Evolutionary conservation across 2,329 filamentous ascomycete species (phyloP).

Genomic region (Fusarium gaditjirri): DNA sequence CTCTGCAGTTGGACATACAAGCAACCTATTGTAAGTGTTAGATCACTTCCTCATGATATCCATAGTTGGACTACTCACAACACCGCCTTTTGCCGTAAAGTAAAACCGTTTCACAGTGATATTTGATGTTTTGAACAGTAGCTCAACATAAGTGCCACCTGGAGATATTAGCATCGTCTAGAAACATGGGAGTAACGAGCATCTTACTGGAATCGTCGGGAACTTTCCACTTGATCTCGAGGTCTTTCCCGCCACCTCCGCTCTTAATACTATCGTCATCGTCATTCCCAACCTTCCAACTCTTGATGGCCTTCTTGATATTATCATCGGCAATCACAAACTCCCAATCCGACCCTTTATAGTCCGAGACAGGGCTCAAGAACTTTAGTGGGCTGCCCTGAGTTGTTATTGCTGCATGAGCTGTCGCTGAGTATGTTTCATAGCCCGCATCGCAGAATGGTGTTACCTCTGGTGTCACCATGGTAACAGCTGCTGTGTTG

Average conservation of each 20-base stretch:
- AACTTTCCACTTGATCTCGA: neutral
- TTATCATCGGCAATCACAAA: neutral
- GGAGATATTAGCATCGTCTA: fast-evolving
- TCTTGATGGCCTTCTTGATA: neutral
- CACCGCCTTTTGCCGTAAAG: neutral
- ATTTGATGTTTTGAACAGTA: fast-evolving
- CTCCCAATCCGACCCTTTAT: neutral
- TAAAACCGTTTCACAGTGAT: fast-evolving
- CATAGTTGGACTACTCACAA: neutral
- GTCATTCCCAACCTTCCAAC: neutral
- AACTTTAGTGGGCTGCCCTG: neutral
- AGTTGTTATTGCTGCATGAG: neutral
- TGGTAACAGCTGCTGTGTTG: neutral
- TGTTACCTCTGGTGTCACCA: neutral
- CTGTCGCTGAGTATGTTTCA: neutral
- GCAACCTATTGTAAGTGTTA: neutral
- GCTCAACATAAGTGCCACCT: neutral
- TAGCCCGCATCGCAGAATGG: neutral
- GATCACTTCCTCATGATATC: fast-evolving
- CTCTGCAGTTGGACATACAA: neutral
- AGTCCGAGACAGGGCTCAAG: fast-evolving
- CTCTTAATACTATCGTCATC: neutral
- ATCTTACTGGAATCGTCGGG: neutral
- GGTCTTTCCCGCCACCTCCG: fast-evolving
- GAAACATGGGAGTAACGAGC: fast-evolving